phyloP scores from a whole-genome alignment of 495 filamentous ascomycete genomes.

The Xylaria flabelliformis region DNA sequence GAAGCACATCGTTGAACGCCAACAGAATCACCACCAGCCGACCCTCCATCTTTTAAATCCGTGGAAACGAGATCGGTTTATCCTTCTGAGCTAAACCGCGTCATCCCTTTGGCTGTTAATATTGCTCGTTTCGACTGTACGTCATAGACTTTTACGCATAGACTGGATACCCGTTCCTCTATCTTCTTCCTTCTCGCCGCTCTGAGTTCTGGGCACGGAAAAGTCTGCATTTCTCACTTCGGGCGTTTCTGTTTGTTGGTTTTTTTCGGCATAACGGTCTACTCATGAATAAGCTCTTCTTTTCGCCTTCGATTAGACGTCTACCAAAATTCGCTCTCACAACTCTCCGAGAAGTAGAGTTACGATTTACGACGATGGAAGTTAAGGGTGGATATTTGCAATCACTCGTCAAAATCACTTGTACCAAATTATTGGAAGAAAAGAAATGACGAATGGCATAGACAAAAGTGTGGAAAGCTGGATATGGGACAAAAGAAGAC shows the following conservation, averaged over 20 bases:
- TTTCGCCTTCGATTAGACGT: conserved; percentile 21
- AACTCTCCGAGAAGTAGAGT: conserved; percentile 9
- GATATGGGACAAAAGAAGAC: conserved; percentile 14
- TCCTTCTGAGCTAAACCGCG: conserved; percentile 3
- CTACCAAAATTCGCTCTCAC: conserved; percentile 2
- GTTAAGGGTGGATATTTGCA: conserved; percentile 21
- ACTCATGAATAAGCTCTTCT: conserved; percentile 13
- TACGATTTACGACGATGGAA: conserved; percentile 28
- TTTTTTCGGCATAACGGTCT: conserved; percentile 14
- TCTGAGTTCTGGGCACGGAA: conserved; percentile 29
- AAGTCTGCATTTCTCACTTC: conserved; percentile 26
- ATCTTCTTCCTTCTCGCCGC: conserved; percentile 15
- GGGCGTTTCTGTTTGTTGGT: conserved; percentile 16
- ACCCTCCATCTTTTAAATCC: neutral
- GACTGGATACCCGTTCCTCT: conserved; percentile 42
- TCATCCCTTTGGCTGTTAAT: neutral
- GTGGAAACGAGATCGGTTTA: neutral
- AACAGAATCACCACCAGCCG: neutral
- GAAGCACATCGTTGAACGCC: neutral
- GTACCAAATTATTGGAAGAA: conserved; percentile 20
- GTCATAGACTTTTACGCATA: conserved; percentile 43
- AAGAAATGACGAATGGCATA: conserved; percentile 26
- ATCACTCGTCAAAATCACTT: conserved; percentile 13
- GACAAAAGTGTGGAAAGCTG: conserved; percentile 23
- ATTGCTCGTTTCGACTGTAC: conserved; percentile 32